These are phyloP conservation scores for Rhipidocladum racemiflorum DNA, from an alignment of 176 grass and related monocot species.

Conservation along the genomic window DNA sequence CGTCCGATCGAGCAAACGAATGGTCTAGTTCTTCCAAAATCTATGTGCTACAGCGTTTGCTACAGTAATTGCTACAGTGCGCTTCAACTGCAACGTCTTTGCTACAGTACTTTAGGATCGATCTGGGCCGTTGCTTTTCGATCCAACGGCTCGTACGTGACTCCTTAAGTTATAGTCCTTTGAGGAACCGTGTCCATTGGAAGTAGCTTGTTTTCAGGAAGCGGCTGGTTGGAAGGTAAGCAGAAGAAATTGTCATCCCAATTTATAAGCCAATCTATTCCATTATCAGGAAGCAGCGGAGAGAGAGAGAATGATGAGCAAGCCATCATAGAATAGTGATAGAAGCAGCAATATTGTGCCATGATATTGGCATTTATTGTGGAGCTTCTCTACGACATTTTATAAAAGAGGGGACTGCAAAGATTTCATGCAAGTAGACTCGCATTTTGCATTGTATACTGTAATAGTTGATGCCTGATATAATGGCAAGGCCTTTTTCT, in stretches of 20 bases:
- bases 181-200: too few species aligned
- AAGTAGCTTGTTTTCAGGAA: constrained; percentile 32
- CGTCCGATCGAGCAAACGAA: too few species aligned
- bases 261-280: background rate
- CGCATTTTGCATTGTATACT: background rate
- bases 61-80: too few species aligned
- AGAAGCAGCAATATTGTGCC: background rate
- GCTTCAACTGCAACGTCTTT: too few species aligned
- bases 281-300: background rate
- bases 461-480: constrained; percentile 3
- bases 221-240: constrained; percentile 37
- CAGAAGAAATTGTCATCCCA: constrained; percentile 13
- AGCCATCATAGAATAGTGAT: constrained; percentile 13
- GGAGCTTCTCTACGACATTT: background rate
- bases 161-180: too few species aligned
- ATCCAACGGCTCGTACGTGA: too few species aligned
- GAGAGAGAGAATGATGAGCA: background rate
- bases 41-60: too few species aligned
- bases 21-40: too few species aligned
- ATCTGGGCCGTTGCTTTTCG: too few species aligned
- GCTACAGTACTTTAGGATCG: too few species aligned
- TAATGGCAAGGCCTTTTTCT: constrained; percentile 9
- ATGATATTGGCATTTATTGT: constrained; percentile 19
- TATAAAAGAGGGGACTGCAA: background rate
- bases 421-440: background rate